Evolutionary conservation across 169 alveolate species (phyloP).

Genomic region (Theileria annulata): DNA sequence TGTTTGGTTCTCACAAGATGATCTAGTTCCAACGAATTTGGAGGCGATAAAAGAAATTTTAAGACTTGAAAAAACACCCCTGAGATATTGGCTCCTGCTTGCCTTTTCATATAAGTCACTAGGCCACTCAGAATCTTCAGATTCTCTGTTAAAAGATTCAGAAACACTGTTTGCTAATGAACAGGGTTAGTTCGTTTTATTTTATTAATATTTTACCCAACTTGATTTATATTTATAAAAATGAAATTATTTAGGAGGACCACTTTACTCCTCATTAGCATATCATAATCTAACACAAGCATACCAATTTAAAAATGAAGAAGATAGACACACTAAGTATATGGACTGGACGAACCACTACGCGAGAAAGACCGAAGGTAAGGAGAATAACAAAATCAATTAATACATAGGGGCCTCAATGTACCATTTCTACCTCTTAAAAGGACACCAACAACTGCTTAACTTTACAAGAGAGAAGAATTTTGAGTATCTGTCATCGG

Average conservation of each 20-base stretch:
- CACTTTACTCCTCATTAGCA: constrained; percentile 52
- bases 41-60: constrained; percentile 10
- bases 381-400: not conserved
- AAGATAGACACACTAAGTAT: constrained; percentile 22
- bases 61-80: constrained; percentile 21
- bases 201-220: not conserved
- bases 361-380: constrained; percentile 26
- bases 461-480: constrained; percentile 8
- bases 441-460: constrained; percentile 50
- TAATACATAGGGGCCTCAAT: constrained; percentile 5
- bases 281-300: constrained; percentile 45
- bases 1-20: constrained; percentile 61
- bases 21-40: constrained; percentile 13
- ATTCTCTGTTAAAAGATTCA: constrained; percentile 34
- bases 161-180: constrained; percentile 18
- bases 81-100: constrained; percentile 48
- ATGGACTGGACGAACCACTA: constrained; percentile 42
- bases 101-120: constrained; percentile 37
- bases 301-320: constrained; percentile 24
- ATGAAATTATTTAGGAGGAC: constrained; percentile 6
- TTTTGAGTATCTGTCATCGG: constrained; percentile 24
- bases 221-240: not conserved
- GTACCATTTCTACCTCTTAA: constrained; percentile 31
- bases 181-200: constrained; percentile 9
- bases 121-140: constrained; percentile 45